Conservation (phyloP, 2,329 filamentous ascomycete genomes). For the Westerdykella sp. region DNA sequence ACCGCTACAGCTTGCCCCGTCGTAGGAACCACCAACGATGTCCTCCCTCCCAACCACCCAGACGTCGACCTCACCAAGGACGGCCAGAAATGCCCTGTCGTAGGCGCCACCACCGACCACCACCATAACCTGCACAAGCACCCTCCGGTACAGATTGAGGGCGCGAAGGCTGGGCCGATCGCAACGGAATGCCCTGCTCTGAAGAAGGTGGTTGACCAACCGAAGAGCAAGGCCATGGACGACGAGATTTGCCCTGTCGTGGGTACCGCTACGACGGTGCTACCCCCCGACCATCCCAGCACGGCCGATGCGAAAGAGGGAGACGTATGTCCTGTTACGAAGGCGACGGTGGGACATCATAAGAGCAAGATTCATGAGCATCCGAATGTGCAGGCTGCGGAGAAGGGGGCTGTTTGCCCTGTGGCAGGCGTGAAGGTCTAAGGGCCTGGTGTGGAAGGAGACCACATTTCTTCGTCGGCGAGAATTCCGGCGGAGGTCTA, state of each 20-base stretch:
- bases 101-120: conserved; percentile 42
- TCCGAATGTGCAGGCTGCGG: conserved; percentile 35
- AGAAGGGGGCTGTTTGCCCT: conserved; percentile 38
- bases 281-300: conserved; percentile 41
- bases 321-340: conserved; percentile 41
- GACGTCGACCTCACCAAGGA: conserved; percentile 35
- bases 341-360: conserved; percentile 41
- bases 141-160: conserved; percentile 30
- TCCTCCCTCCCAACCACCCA: conserved; percentile 42
- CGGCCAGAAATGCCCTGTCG: conserved; percentile 41
- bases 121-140: conserved; percentile 41
- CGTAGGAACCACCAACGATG: conserved; percentile 40
- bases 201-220: conserved; percentile 33
- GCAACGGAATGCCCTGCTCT: conserved; percentile 40
- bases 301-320: conserved; percentile 35
- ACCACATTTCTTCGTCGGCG: not conserved
- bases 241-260: conserved; percentile 42
- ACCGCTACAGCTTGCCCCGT: conserved; percentile 30
- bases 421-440: conserved; percentile 34
- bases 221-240: conserved; percentile 35
- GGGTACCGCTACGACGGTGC: conserved; percentile 37
- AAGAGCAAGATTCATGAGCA: conserved; percentile 39
- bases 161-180: conserved; percentile 8
- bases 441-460: not conserved
- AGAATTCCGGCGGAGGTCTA: too few species aligned